Conservation (phyloP, 2,329 filamentous ascomycete genomes). For the Elsinoe arachidis region DNA sequence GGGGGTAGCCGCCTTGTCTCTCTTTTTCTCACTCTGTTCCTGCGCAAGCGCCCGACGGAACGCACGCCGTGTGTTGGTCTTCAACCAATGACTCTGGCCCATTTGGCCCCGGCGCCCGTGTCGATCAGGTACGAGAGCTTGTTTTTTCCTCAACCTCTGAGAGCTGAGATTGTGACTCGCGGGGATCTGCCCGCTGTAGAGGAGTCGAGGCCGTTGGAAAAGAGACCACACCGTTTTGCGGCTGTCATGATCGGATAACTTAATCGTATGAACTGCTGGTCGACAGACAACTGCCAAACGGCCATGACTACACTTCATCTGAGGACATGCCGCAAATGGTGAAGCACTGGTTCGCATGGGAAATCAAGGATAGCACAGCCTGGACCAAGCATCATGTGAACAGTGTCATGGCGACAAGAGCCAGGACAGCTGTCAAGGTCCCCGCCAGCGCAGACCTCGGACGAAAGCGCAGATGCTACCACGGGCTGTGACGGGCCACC, state of each 20-base stretch:
- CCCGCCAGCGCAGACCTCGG: no score
- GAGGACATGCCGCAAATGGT: slow-evolving; percentile 1
- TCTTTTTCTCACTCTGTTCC: background rate
- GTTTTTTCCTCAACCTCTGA: background rate
- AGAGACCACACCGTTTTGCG: background rate
- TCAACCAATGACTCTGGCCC: background rate
- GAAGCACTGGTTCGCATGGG: slow-evolving; percentile 5
- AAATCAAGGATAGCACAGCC: background rate
- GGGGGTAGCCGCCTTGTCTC: background rate
- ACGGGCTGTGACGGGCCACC: background rate
- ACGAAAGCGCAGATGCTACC: background rate
- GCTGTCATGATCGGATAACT: background rate
- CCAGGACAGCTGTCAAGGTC: background rate
- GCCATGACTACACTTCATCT: background rate
- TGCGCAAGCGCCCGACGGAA: slow-evolving; percentile 3
- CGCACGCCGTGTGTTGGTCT: background rate
- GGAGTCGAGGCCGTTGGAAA: background rate
- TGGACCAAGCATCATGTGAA: background rate
- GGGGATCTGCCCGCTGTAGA: no score
- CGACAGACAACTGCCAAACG: slow-evolving; percentile 4
- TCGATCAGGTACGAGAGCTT: slow-evolving; percentile 10
- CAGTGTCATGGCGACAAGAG: slow-evolving; percentile 2
- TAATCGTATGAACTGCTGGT: slow-evolving; percentile 6
- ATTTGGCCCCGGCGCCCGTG: background rate
- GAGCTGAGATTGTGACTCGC: background rate